Base-by-base conservation (phyloP, 805 yeast species). In the Wickerhamiella dianesei region DNA sequence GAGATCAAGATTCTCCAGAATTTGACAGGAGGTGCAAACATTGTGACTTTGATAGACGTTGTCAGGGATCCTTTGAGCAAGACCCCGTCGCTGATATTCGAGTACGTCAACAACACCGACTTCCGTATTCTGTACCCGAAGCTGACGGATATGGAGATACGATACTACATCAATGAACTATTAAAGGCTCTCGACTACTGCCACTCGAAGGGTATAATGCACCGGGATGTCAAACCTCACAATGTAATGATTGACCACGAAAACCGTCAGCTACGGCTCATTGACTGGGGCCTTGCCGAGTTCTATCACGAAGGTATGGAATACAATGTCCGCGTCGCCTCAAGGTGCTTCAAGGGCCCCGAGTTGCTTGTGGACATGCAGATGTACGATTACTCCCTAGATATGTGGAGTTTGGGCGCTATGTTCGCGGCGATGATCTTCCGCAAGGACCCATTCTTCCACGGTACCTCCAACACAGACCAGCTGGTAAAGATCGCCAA, bases 281-380 rank as follows among this genome's bases (percentile, higher is more conserved):
- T 87, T 53, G 96, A 87, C 67, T 87, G 96, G 96, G 96, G 96
- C 14, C 67, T 87, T 50, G 95, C 95, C 5, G 96, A 87, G 62
- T 87, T 83, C 60, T 87, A 87, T 64, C 95, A 87, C 60, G 80
- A 82, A 2, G 92, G 89, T 3, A 82, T 82, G 44, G 94, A 85
- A 55, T 87, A 84, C 66, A 87, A 87, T 59, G 95, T 85, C 19
- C 73, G 96, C 51, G 96, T 87, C 35, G 95, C 96, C 0, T 82
- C 94, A 4, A 75, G 96, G 50, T 86, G 84, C 64, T 86, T 81
- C 66, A 87, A 87, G 67, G 95, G 94, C 8, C 96, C 96, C 1
- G 96, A 87, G 65, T 69, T 87, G 54, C 70, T 87, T 48, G 85
- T 87, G 8, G 87, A 87, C 60, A 73, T 77, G 57, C 80, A 84